Evolutionary conservation across 1,284 basidiomycete genomes (phyloP), one percentile per base, ranked within the genome.

Genomic region (Inonotus hispidus): DNA sequence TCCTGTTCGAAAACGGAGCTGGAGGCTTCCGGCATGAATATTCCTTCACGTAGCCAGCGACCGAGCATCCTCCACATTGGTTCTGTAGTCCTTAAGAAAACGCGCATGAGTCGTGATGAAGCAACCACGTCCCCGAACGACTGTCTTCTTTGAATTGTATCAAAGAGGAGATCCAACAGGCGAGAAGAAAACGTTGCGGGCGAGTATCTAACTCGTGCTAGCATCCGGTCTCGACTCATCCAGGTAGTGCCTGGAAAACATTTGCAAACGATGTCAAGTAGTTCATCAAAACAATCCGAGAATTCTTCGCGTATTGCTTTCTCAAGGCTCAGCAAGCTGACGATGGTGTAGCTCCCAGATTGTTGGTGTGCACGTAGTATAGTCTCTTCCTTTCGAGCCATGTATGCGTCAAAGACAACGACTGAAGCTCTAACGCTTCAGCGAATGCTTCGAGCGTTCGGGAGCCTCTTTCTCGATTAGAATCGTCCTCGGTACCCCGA

Each of bases 361-460:
- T 85, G 84, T 4, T 73, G 74, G 56, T 77, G 71, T 2, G 86
- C 81, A 21, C 75, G 73, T 66, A 82, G 83, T 50, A 93, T 85
- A 0, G 75, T 74, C 63, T 86, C 82, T 72, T 95, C 92, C 53
- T 77, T 77, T 1, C 72, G 71, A 0, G 90, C 83, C 64, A 90
- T 87, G 90, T 90, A 94, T 2, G 66, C 66, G 60, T 89, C 81
- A 61, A 92, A 83, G 66, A 65, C 16, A 77, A 76, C 2, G 93
- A 71, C 59, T 88, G 80, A 7, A 71, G 64, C 53, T 85, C 83
- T 49, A 92, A 73, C 0, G 88, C 88, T 61, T 91, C 90, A 0
- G 87, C 83, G 69, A 93, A 93, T 0, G 93, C 92, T 69, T 93
- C 89, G 13, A 87, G 73, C 0, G 90, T 93, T 45, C 81, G 82